Conservation (phyloP, 306 rosid genomes). For the Citrullus amarus region DNA sequence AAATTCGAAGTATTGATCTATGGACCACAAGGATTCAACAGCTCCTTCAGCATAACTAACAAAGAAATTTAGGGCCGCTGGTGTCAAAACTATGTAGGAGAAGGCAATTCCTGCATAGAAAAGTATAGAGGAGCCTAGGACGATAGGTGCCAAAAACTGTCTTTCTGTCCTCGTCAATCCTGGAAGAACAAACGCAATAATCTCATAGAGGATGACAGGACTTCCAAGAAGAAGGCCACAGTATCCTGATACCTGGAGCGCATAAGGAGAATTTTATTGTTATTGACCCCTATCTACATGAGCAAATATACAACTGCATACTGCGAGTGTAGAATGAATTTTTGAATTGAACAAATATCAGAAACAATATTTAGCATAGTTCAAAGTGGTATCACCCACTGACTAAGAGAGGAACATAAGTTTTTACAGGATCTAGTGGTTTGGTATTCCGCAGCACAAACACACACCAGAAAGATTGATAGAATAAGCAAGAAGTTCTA, state of each 20-base stretch:
- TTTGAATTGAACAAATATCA: neutral
- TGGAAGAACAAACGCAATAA: slow-evolving; percentile 84
- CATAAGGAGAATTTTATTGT: slow-evolving; percentile 8
- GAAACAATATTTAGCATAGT: neutral
- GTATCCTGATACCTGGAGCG: slow-evolving; percentile 86
- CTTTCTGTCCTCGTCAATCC: slow-evolving; percentile 80
- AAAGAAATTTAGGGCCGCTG: slow-evolving; percentile 88
- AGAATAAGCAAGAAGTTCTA: neutral
- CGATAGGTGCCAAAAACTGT: slow-evolving; percentile 84
- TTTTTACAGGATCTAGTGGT: neutral
- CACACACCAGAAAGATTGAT: neutral
- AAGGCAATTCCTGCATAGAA: slow-evolving; percentile 82
- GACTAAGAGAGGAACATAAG: neutral
- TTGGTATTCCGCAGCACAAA: neutral
- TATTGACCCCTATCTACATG: neutral
- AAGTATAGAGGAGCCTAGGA: slow-evolving; percentile 83
- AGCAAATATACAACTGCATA: neutral
- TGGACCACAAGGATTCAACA: slow-evolving; percentile 95
- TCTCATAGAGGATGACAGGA: slow-evolving; percentile 84
- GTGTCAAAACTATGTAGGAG: slow-evolving; percentile 72
- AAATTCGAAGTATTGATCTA: slow-evolving; percentile 94
- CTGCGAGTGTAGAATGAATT: neutral
- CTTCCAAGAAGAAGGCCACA: slow-evolving; percentile 92
- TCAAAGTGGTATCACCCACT: neutral
- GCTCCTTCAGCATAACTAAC: slow-evolving; percentile 84